Evolutionary conservation across 2,329 filamentous ascomycete species (phyloP).

Genomic region (Pestalotiopsis sp.): DNA sequence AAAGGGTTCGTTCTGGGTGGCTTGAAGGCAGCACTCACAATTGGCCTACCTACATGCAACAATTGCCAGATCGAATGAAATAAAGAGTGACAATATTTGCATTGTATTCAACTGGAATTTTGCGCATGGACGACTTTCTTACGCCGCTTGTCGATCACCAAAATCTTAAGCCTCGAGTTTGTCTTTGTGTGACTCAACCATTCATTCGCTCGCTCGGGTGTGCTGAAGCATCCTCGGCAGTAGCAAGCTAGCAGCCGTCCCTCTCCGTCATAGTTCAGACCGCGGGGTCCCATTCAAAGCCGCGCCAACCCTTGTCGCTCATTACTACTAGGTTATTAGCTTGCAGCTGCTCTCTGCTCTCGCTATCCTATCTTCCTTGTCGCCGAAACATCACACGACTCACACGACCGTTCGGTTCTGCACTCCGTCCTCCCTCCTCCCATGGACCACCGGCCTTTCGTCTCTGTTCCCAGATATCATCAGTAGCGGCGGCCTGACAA

Average conservation of each 20-base stretch:
- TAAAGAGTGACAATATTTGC: no score
- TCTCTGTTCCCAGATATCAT: not conserved
- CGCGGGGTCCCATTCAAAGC: slow-evolving; percentile 8
- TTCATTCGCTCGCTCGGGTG: not conserved
- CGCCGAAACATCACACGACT: slow-evolving; percentile 11
- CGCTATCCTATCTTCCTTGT: slow-evolving; percentile 12
- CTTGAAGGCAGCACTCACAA: not conserved
- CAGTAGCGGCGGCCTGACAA: not conserved
- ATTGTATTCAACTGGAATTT: not conserved
- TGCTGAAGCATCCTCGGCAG: slow-evolving; percentile 10
- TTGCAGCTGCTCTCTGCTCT: slow-evolving; percentile 10
- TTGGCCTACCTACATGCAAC: no score
- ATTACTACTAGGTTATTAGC: slow-evolving; percentile 5
- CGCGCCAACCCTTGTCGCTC: not conserved
- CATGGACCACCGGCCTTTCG: slow-evolving; percentile 3
- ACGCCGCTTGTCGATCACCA: not conserved
- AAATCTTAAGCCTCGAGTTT: not conserved
- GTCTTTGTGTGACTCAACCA: not conserved
- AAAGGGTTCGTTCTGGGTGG: not conserved
- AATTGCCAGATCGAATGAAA: no score
- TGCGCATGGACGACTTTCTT: not conserved
- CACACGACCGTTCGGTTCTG: slow-evolving; percentile 1
- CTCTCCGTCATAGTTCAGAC: slow-evolving; percentile 12
- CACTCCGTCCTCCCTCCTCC: not conserved
- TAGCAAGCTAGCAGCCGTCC: not conserved